Evolutionary conservation across 306 rosid species (phyloP), one percentile per base, ranked within the genome.

Genomic region (Castanopsis chinensis): DNA sequence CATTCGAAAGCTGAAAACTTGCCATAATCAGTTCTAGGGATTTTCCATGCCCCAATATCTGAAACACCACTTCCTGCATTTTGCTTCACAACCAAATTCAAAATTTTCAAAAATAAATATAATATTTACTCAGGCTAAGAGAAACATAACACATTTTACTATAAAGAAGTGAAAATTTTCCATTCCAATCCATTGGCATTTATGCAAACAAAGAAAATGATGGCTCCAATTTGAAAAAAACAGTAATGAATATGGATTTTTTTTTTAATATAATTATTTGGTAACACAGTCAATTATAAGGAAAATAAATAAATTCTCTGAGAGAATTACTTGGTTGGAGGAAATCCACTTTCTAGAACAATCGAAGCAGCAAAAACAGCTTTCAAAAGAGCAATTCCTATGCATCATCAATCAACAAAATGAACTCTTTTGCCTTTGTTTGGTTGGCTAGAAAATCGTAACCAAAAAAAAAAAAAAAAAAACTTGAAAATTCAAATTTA

Each of bases 321-420:
- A 75, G 76, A 74, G 11, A 64, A 68, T 74, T 85, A 92, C 93
- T 67, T 25, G 61, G 90, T 85, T 19, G 97, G 93, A 15, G 83
- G 82, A 41, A 81, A 82, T 75, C 89, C 87, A 61, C 64, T 63
- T 60, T 91, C 83, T 30, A 82, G 83, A n/a, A 80, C 85, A 82
- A 90, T 74, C 25, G 94, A 87, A 80, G 90, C 86, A 68, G 90
- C 86, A n/a, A 90, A 97, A 86, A 94, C 97, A 69, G 92, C 95
- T n/a, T 87, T 89, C 49, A 94, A 84, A 80, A 90, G 92, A 81
- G 95, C 87, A 80, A 89, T 25, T 76, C 95, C 95, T 91, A 82
- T 61, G 21, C 18, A 78, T 37, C 45, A 37, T 17, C 41, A 78
- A 85, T 21, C 27, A 80, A 72, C 58, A 61, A 43, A 60, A 56